A percentile compares a stretch with the other conserved stretches of the same genome.
These are phyloP conservation scores for Edaphochlamys debaryana DNA, from an alignment of 139 green algal genomes.

Conservation along the genomic window DNA sequence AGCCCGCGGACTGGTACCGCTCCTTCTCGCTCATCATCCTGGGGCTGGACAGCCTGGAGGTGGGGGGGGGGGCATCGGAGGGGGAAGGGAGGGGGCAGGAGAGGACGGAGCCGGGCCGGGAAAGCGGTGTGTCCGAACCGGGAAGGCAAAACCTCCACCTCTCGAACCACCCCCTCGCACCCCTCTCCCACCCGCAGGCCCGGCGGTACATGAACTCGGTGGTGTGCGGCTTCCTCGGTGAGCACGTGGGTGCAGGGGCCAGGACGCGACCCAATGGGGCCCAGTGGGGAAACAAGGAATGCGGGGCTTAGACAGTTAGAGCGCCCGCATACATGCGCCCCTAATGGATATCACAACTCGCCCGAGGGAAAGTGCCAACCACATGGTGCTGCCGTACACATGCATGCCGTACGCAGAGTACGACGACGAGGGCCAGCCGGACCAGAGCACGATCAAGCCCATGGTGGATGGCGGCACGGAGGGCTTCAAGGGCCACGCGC, in stretches of 20 bases:
- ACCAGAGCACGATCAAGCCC: slow-evolving; percentile 91
- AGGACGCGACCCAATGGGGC: too few relatives aligned
- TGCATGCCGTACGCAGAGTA: slow-evolving; percentile 74
- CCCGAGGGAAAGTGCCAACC: too few relatives aligned
- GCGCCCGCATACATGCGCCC: too few relatives aligned
- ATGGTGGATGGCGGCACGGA: slow-evolving; percentile 99
- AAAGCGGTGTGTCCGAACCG: too few relatives aligned
- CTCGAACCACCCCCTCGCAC: too few relatives aligned
- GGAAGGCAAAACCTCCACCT: too few relatives aligned
- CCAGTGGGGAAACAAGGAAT: too few relatives aligned
- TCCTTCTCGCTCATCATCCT: slow-evolving; percentile 86
- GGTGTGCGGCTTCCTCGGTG: slow-evolving; percentile 95
- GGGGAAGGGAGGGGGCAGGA: neutral
- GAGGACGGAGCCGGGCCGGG: too few relatives aligned
- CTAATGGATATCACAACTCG: too few relatives aligned
- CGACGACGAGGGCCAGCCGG: slow-evolving; percentile 82
- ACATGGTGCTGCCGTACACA: slow-evolving; percentile 1
- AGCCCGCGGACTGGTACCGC: slow-evolving; percentile 79
- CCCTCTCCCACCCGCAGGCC: slow-evolving; percentile 53
- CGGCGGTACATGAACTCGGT: slow-evolving; percentile 97
- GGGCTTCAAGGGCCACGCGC: slow-evolving; percentile 97
- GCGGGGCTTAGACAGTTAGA: too few relatives aligned
- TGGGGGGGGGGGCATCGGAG: neutral
- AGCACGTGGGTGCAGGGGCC: slow-evolving; percentile 22
- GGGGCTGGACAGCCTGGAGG: slow-evolving; percentile 96